Base-by-base conservation (phyloP, 2,329 filamentous ascomycete genomes). In the Aspergillus carbonarius region DNA sequence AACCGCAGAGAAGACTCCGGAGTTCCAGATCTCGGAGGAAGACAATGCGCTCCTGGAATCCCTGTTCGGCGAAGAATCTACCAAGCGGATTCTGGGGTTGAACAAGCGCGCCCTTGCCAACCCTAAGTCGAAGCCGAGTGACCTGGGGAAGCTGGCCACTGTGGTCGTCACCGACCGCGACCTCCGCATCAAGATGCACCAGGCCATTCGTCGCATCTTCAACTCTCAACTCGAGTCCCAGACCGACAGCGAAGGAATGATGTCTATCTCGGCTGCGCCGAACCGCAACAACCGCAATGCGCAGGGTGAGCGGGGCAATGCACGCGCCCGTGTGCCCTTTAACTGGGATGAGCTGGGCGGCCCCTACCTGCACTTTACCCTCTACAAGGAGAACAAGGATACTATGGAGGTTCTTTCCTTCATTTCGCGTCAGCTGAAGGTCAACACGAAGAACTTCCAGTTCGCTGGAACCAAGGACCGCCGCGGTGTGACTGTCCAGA, bases 351-450 rank as follows among this genome's bases (percentile, higher is more conserved):
- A 89, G 63, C 78, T 88, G 42, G 87, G 82, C n/a, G 91, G 90
- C 17, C 88, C 92, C 50, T 95, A 91, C 73, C 79, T 96, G 13
- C 92, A 96, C 74, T 96, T 96, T 73, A 93, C 91, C 0, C 81
- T 97, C 53, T 96, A 93, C 84, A 97, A 97, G 78, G 93, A 96
- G 78, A 97, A 97, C 78, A 93, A 93, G 71, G 93, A 97, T 72
- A 97, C 93, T 1, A 96, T 96, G 90, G 93, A 97, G 67, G 88
- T 91, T 0, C 82, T 96, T 54, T 88, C 86, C 54, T 91, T 89
- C 68, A 83, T 97, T 40, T 85, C 88, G 1, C 88, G 88, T 44
- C 83, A 89, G 63, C 77, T 96, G 62, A 90, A 88, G 70, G 80
- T 90, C 63, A 83, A 83, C 40, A 71, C 82, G 3, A 92, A 90